Evolutionary conservation across 1,139 yeast species (phyloP).

Genomic region (Blastobotrys capitulatus): DNA sequence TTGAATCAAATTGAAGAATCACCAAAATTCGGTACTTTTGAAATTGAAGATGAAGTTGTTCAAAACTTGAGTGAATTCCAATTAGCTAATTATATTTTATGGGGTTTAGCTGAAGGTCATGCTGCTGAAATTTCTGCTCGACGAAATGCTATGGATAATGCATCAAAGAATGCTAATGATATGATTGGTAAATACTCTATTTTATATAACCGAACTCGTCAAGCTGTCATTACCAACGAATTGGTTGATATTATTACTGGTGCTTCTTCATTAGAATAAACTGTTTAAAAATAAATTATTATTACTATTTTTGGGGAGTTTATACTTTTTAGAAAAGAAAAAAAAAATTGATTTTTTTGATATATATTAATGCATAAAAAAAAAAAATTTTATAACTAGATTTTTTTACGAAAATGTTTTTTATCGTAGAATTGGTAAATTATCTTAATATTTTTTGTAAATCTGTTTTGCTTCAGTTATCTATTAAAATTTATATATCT

Average conservation of each 20-base stretch:
- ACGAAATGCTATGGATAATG: conserved; percentile 99
- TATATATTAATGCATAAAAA: not conserved
- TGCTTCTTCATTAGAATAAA: conserved; percentile 94
- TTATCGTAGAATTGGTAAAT: not conserved
- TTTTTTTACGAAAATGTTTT: not conserved
- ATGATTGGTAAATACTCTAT: conserved; percentile 95
- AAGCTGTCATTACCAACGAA: conserved; percentile 99
- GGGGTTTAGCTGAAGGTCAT: conserved; percentile 97
- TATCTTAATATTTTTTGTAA: too few species aligned
- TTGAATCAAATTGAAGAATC: conserved; percentile 74
- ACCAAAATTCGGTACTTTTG: conserved; percentile 82
- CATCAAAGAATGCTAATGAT: conserved; percentile 99
- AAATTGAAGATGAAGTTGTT: conserved; percentile 61
- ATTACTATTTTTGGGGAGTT: not conserved
- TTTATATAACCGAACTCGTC: conserved; percentile 99
- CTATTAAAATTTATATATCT: too few species aligned
- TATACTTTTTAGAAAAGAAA: too few species aligned
- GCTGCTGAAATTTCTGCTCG: conserved; percentile 98
- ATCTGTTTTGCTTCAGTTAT: too few species aligned
- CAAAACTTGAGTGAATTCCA: conserved; percentile 69
- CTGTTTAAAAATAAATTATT: not conserved
- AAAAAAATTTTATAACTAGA: conserved; percentile 5
- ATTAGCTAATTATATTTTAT: conserved; percentile 80
- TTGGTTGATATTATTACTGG: conserved; percentile 99
- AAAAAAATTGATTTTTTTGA: not conserved